These are phyloP conservation scores for Fusarium decemcellulare DNA, from an alignment of 2,329 filamentous ascomycete species.

Conservation along the genomic window DNA sequence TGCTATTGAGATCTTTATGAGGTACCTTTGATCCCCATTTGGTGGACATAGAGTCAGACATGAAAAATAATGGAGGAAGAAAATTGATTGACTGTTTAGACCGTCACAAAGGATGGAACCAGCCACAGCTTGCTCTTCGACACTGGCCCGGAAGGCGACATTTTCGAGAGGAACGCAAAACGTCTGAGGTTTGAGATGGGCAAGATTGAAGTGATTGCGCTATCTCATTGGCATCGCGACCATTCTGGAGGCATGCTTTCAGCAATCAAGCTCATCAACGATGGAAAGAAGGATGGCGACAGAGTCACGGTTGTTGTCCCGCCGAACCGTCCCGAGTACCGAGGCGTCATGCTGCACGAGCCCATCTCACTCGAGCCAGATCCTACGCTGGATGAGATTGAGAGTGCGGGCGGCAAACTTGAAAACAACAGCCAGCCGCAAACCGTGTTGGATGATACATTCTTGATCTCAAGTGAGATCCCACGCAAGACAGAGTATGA, in stretches of 20 bases:
- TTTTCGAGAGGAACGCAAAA: conserved; percentile 64
- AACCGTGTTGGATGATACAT: conserved; percentile 63
- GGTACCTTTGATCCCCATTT: too few relatives aligned
- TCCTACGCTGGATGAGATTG: conserved; percentile 64
- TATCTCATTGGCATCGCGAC: conserved; percentile 70
- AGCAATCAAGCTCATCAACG: conserved; percentile 63
- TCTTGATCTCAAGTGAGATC: conserved; percentile 68
- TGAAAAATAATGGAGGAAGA: too few relatives aligned
- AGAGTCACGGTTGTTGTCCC: conserved; percentile 64
- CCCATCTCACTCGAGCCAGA: conserved; percentile 67
- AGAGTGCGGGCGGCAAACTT: conserved; percentile 45
- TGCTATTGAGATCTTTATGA: too few relatives aligned
- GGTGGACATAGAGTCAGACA: too few relatives aligned
- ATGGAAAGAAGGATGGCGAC: conserved; percentile 47
- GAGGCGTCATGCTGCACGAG: conserved; percentile 41
- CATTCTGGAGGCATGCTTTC: conserved; percentile 66
- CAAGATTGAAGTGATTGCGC: conserved; percentile 60
- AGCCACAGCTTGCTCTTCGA: conserved; percentile 58
- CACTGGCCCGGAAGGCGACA: conserved; percentile 65
- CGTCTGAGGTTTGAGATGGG: conserved; percentile 38
- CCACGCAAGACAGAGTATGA: conserved; percentile 65
- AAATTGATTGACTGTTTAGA: conserved; percentile 48
- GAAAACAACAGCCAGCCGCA: conserved; percentile 57
- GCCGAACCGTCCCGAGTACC: conserved; percentile 59
- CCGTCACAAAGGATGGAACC: conserved; percentile 58